phyloP scores from a whole-genome alignment of 352 stramenopile species.

The Blastocystis sp. region DNA sequence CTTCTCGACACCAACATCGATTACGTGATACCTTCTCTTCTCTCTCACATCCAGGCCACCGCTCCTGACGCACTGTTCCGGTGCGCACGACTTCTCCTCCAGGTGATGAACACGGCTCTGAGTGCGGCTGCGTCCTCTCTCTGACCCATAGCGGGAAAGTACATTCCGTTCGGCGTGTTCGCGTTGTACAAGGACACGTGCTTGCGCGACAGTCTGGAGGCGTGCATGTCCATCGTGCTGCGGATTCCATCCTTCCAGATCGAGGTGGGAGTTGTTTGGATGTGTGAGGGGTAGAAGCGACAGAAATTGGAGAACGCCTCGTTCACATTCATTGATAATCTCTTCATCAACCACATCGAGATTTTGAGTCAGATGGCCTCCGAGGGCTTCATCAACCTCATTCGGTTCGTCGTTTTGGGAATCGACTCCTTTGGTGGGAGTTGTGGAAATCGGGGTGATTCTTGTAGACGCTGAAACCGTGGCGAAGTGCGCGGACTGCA shows the following conservation, averaged over 20 bases:
- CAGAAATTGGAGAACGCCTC: slow-evolving; percentile 65
- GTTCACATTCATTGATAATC: slow-evolving; percentile 69
- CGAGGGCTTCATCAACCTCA: slow-evolving; percentile 69
- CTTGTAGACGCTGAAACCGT: slow-evolving; percentile 62
- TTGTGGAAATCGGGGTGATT: neutral
- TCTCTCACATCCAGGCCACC: neutral
- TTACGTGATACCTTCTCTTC: neutral
- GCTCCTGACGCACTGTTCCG: slow-evolving; percentile 5
- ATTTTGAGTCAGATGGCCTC: slow-evolving; percentile 56
- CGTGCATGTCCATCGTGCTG: slow-evolving; percentile 65
- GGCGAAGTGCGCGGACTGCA: slow-evolving; percentile 63
- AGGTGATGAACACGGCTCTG: slow-evolving; percentile 60
- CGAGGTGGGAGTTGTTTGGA: neutral
- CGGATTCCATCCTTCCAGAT: slow-evolving; percentile 33
- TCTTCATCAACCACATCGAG: slow-evolving; percentile 72
- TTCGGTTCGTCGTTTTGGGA: slow-evolving; percentile 50
- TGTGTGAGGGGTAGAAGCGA: slow-evolving; percentile 47
- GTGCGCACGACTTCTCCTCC: slow-evolving; percentile 14
- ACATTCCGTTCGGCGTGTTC: slow-evolving; percentile 72
- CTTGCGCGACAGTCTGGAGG: slow-evolving; percentile 23
- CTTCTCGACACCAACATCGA: neutral
- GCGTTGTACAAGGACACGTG: slow-evolving; percentile 66
- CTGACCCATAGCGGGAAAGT: slow-evolving; percentile 55
- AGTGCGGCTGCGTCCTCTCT: neutral
- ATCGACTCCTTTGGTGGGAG: slow-evolving; percentile 56